A percentile compares a stretch with the other conserved stretches of the same genome.
phyloP scores from a whole-genome alignment of 768 basidiomycete genomes.

The Suillus sp. region DNA sequence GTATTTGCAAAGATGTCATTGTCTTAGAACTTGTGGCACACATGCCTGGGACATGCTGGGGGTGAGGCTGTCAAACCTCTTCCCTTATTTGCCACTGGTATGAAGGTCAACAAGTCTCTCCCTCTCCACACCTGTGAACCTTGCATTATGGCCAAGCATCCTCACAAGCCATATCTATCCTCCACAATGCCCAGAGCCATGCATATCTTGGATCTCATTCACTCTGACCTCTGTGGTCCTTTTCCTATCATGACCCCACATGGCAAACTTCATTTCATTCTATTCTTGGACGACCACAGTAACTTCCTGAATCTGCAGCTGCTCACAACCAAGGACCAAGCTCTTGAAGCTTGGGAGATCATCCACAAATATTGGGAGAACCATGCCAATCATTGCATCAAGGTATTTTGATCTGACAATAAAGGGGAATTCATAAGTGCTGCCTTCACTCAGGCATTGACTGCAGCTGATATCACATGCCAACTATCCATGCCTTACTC shows the following conservation, averaged over 20 bases:
- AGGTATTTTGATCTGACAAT: background rate
- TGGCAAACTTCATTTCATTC: background rate
- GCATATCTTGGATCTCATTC: background rate
- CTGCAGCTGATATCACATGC: no score
- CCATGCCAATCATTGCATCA: fast-evolving
- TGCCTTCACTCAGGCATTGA: no score
- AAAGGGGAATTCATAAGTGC: no score
- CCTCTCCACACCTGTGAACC: no score
- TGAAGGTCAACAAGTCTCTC: no score
- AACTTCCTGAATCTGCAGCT: background rate
- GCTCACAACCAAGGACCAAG: background rate
- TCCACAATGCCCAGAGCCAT: fast-evolving
- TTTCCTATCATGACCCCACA: background rate
- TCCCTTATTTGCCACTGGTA: no score
- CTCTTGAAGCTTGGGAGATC: background rate
- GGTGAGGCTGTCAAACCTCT: no score
- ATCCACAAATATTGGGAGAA: background rate
- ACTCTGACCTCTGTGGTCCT: background rate
- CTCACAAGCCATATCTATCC: background rate
- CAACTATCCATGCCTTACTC: no score
- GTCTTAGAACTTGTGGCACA: no score
- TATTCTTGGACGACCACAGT: background rate
- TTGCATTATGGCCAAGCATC: no score
- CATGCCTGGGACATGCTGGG: no score
- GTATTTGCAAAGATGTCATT: no score